Evolutionary conservation across 2,329 filamentous ascomycete species (phyloP), one percentile per base, ranked within the genome.

Genomic region (Cytospora mali): DNA sequence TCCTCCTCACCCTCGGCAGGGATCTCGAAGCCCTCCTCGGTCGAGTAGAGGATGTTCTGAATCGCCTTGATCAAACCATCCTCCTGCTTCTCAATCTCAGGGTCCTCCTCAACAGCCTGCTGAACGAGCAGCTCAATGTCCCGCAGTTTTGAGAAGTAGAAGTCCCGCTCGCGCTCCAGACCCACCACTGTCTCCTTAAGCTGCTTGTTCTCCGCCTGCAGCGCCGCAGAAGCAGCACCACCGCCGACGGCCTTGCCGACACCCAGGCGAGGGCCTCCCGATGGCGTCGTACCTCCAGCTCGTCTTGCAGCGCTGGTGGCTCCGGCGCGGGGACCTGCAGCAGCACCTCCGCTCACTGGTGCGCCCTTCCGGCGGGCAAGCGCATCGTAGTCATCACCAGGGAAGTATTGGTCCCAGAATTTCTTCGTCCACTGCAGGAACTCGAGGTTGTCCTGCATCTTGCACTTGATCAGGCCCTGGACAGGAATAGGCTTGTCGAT

Each of bases 381-480:
- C 13, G 95, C 92, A 75, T 99, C 95, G 81, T 99, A 99, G 68
- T 98, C 95, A 71, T 95, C 93, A 64, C 95, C 95, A 9, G 95
- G 95, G 79, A 92, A 99, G 83, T 97, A 93, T 75, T 97, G 92
- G 73, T 99, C 95, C 95, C 95, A 99, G 81, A 93, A 97, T 70
- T 85, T 84, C 85, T 99, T 99, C 64, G 89, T 89, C 90, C 93
- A 99, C 80, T 99, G 95, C 65, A 99, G 83, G 76, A 99, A 99
- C 75, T 98, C 95, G 71, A 99, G 90, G 81, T 99, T 99, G 78
- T 99, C 95, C 84, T 99, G 95, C 94, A 99, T 99, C 83, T 97
- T 97, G 84, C 95, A 99, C 79, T 98, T 99, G 71, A 95, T 87
- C 64, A 99, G 88, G 63, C 85, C 82, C 76, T 97, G 88, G 75